A percentile compares a stretch with the other conserved stretches of the same genome.
phyloP scores from a whole-genome alignment of 73 alveolate genomes.

The Paramecium bursaria region DNA sequence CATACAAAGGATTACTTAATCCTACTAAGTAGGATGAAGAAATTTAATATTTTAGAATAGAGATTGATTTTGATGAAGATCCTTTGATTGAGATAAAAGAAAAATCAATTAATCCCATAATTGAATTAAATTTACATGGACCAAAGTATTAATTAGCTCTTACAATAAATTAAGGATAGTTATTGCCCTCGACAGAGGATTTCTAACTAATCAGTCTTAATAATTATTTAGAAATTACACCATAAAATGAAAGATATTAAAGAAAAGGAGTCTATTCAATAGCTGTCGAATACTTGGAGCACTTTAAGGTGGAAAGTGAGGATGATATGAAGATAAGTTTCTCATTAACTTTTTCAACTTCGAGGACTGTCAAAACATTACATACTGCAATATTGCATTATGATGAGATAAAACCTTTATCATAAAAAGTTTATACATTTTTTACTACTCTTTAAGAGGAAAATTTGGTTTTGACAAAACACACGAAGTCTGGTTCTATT shows the following conservation, averaged over 20 bases:
- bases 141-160: conserved; percentile 18
- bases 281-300: not conserved
- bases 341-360: conserved; percentile 36
- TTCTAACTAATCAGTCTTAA: not conserved
- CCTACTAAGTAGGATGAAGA: no score
- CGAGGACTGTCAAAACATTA: conserved; percentile 41
- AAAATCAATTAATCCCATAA: not conserved
- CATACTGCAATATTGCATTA: not conserved
- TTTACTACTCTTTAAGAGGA: not conserved
- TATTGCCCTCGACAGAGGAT: not conserved
- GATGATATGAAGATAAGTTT: not conserved
- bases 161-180: not conserved
- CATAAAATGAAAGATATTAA: not conserved
- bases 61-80: conserved; percentile 22
- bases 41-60: conserved; percentile 22
- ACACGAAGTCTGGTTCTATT: not conserved
- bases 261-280: conserved; percentile 4
- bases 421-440: no score
- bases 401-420: not conserved
- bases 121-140: conserved; percentile 38
- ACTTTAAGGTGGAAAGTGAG: not conserved
- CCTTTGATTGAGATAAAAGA: not conserved
- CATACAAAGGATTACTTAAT: conserved; percentile 26
- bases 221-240: conserved; percentile 7
- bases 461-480: not conserved